These are phyloP conservation scores for Vitis labrusca DNA, from an alignment of 164 flowering plant genomes.

Conservation along the genomic window DNA sequence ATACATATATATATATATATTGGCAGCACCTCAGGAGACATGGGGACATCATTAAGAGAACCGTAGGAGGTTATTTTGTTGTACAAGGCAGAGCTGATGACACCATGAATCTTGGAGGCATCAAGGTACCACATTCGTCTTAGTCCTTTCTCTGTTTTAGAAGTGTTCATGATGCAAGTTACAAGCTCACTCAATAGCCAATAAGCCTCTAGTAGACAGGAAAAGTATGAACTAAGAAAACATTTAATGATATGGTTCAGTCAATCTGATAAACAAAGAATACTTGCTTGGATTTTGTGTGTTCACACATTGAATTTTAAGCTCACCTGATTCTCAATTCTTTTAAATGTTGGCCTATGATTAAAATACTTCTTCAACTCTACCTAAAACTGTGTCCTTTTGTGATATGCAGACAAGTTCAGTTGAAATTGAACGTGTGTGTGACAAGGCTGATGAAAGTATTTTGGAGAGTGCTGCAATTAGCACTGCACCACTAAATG, in stretches of 20 bases:
- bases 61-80: conserved; percentile 61
- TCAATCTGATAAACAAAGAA: too few species aligned
- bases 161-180: neutral
- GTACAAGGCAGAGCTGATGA: conserved; percentile 97
- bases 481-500: conserved; percentile 52
- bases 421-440: conserved; percentile 88
- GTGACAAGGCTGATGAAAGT: conserved; percentile 63
- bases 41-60: conserved; percentile 84
- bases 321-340: neutral
- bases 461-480: conserved; percentile 86
- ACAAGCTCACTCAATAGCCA: neutral
- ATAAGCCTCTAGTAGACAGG: too few species aligned
- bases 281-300: neutral
- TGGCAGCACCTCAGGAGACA: conserved; percentile 83
- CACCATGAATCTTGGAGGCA: conserved; percentile 99
- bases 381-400: neutral
- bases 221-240: too few species aligned
- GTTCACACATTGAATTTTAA: too few species aligned
- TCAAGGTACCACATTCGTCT: conserved; percentile 55
- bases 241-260: too few species aligned
- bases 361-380: too few species aligned
- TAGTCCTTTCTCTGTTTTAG: neutral
- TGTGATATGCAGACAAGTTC: conserved; percentile 75
- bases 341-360: neutral
- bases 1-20: neutral